Conservation (phyloP, 1,139 yeast species). For the Meyerozyma smithsonii region DNA sequence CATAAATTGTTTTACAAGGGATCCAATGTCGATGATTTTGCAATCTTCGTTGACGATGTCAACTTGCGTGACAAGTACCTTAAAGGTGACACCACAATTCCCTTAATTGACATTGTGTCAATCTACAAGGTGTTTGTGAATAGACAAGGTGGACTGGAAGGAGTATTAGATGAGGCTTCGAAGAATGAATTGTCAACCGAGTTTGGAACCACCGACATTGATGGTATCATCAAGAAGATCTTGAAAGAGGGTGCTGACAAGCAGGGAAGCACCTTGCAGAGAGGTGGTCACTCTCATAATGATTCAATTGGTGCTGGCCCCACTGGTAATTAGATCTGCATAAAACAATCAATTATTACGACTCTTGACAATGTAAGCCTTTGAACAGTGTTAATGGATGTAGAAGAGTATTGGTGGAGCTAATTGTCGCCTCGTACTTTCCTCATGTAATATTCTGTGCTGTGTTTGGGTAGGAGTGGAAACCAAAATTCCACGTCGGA, state of each 20-base stretch:
- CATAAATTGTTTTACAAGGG: conserved; percentile 65
- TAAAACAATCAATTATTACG: too few relatives aligned
- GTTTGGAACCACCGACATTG: conserved; percentile 51
- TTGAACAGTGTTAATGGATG: too few relatives aligned
- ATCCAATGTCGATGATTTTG: conserved; percentile 47
- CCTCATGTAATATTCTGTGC: not conserved
- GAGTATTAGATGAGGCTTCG: conserved; percentile 71
- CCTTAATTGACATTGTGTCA: conserved; percentile 62
- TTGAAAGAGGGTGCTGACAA: conserved; percentile 52
- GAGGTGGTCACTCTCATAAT: conserved; percentile 20
- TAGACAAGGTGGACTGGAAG: conserved; percentile 65
- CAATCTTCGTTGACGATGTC: conserved; percentile 56
- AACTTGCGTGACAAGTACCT: conserved; percentile 46
- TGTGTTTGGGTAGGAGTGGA: not conserved
- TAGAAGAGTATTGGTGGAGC: too few relatives aligned
- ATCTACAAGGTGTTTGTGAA: conserved; percentile 60
- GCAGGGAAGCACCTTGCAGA: conserved; percentile 14
- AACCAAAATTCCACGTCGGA: not conserved
- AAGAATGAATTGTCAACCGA: conserved; percentile 57
- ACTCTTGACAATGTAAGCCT: too few relatives aligned
- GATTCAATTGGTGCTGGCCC: conserved; percentile 36
- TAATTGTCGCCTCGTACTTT: too few relatives aligned
- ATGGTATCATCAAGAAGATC: conserved; percentile 50
- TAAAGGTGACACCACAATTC: conserved; percentile 48
- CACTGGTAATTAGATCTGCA: conserved; percentile 19